phyloP scores from a whole-genome alignment of 2,329 filamentous ascomycete genomes.

The Eurotiales sp. region DNA sequence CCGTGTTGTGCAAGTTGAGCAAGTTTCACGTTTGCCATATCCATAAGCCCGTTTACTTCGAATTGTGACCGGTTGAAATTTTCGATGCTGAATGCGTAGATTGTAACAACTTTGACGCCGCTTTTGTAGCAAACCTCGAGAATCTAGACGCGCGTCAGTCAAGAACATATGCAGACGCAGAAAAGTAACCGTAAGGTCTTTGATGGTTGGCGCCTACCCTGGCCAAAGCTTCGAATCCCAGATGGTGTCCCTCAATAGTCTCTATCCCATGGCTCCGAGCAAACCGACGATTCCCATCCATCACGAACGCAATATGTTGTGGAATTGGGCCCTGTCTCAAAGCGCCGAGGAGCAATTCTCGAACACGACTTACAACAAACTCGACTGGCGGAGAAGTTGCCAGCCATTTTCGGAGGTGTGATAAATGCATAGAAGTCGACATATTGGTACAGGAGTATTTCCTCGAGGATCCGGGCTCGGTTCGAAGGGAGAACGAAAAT shows the following conservation, averaged over 20 bases:
- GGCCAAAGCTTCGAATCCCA: conserved; percentile 92
- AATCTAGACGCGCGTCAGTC: conserved; percentile 52
- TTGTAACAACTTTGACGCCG: conserved; percentile 92
- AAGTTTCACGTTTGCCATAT: conserved; percentile 93
- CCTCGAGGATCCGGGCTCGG: background rate
- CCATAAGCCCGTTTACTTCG: conserved; percentile 95
- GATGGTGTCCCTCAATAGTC: conserved; percentile 90
- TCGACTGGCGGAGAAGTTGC: conserved; percentile 85
- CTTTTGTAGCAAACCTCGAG: conserved; percentile 98
- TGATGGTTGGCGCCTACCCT: conserved; percentile 53
- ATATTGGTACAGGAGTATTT: conserved; percentile 21
- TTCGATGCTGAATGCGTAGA: conserved; percentile 98
- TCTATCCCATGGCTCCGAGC: conserved; percentile 88
- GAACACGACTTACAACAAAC: conserved; percentile 75
- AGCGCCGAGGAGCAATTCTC: conserved; percentile 82
- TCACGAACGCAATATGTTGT: conserved; percentile 96
- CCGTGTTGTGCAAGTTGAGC: conserved; percentile 89
- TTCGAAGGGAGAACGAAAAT: background rate
- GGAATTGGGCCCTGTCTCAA: conserved; percentile 88
- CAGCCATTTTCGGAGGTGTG: conserved; percentile 68
- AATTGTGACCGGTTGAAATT: conserved; percentile 97
- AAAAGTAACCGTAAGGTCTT: no score
- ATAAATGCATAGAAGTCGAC: conserved; percentile 55
- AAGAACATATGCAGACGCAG: background rate
- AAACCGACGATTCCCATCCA: conserved; percentile 96